Base-by-base conservation (phyloP, 2,329 filamentous ascomycete genomes). In the Colletotrichum higginsianum region DNA sequence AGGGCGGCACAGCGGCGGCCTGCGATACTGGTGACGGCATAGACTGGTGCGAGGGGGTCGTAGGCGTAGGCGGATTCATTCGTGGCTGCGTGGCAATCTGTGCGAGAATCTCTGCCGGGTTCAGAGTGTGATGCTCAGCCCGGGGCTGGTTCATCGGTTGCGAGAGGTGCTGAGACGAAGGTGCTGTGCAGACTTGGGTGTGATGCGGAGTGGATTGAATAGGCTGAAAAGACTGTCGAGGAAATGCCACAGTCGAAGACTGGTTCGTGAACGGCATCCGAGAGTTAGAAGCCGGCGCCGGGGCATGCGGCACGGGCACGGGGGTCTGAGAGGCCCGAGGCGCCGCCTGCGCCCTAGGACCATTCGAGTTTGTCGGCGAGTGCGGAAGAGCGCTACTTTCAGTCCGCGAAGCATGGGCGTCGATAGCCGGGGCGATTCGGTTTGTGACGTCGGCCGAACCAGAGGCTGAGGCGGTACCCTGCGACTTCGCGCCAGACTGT, bases 81-180 rank as follows among this genome's bases (percentile, higher is more conserved):
- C 69, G 69, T 23, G 69, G 69, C n/a, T 68, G 66, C 18, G 66
- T 68, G 12, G 69, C 69, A 60, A 72, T 69, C 38, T 72, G 69
- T 23, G 66, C 69, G 18, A 72, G 23, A 21, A 72, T 60, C 40
- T 72, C 69, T 9, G 69, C 69, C 6, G 69, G 69, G 42, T 72
- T 72, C 46, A 72, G 44, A 18, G 63, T 61, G 13, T 71, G 63
- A 30, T 72, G 69, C 53, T 72, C 69, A n/a, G 69, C 60, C 15
- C 30, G 40, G 26, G 60, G 9, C 4, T 68, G 69, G 3, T 46
- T 55, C 47, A 60, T 9, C 18, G 52, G 23, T 16, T 49, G 44
- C 12, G 61, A 7, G 16, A 47, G 47, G 18, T 38, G 68, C 38
- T 61, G 68, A 38, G 21, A 23, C 38, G 40, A 35, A 16, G 61